These are phyloP conservation scores for Penicillium sp. DNA, from an alignment of 2,329 filamentous ascomycete genomes.

Conservation along the genomic window DNA sequence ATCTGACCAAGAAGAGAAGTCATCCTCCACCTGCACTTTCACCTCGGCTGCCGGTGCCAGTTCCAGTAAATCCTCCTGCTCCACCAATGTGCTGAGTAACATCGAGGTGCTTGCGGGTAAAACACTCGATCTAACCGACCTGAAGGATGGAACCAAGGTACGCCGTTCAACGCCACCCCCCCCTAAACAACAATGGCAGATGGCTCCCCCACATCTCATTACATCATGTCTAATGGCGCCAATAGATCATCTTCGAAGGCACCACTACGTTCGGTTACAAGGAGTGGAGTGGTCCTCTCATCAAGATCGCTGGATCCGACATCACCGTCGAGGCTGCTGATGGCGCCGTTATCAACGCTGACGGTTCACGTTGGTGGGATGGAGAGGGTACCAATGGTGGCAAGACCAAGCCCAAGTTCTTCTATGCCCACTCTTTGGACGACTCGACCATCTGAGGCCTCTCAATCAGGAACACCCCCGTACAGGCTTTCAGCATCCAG, in stretches of 20 bases:
- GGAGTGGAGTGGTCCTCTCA: slow-evolving; percentile 7
- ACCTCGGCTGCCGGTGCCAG: slow-evolving; percentile 56
- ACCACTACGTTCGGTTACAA: slow-evolving; percentile 16
- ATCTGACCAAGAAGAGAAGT: slow-evolving; percentile 1
- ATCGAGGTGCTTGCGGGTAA: slow-evolving; percentile 64
- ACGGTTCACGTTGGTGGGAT: slow-evolving; percentile 13
- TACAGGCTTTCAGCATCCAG: slow-evolving; percentile 46
- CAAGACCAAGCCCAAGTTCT: slow-evolving; percentile 69
- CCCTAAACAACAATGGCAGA: background rate
- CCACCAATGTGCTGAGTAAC: slow-evolving; percentile 60
- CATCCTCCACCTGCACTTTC: slow-evolving; percentile 58
- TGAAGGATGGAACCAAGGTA: slow-evolving; percentile 59
- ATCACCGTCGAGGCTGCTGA: slow-evolving; percentile 24
- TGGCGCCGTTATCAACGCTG: slow-evolving; percentile 4
- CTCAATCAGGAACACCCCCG: slow-evolving; percentile 46
- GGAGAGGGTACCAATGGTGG: slow-evolving; percentile 61
- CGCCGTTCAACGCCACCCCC: background rate
- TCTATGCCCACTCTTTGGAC: slow-evolving; percentile 53
- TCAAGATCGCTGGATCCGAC: slow-evolving; percentile 15
- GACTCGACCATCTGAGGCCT: slow-evolving; percentile 43
- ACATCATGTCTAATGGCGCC: background rate
- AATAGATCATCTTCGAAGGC: slow-evolving; percentile 10
- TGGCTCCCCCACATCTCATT: background rate
- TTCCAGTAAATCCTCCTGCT: slow-evolving; percentile 58
- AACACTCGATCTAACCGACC: slow-evolving; percentile 64